phyloP scores from a whole-genome alignment of 2,329 filamentous ascomycete species.

The Cladosporium sphaerospermum region DNA sequence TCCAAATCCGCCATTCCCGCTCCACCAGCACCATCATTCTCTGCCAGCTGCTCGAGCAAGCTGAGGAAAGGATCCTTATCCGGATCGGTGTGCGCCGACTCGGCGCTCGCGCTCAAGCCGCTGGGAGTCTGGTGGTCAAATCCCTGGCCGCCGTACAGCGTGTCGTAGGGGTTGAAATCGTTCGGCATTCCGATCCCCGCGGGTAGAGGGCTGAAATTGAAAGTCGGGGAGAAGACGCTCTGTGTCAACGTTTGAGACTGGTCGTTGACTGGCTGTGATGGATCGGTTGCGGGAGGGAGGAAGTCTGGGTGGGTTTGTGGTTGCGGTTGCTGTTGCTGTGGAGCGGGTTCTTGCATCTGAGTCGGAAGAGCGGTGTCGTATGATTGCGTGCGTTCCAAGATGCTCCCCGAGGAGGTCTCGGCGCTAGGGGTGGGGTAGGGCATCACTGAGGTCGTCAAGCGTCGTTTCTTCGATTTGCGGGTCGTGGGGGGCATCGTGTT shows the following conservation, averaged over 20 bases:
- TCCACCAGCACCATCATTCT: constrained; percentile 62
- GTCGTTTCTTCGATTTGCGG: constrained; percentile 19
- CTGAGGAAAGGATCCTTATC: constrained; percentile 79
- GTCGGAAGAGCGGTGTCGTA: constrained; percentile 10
- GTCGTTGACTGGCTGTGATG: constrained; percentile 3
- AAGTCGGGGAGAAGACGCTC: constrained; percentile 38
- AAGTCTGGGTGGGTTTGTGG: constrained; percentile 8
- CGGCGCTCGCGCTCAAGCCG: constrained; percentile 35
- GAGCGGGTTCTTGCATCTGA: constrained; percentile 10
- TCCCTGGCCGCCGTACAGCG: constrained; percentile 17
- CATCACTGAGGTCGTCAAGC: constrained; percentile 19
- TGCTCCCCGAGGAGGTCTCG: constrained; percentile 2
- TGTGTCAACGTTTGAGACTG: constrained; percentile 21
- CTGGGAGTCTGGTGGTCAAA: constrained; percentile 41
- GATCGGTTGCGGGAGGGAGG: constrained; percentile 3
- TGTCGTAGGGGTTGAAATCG: constrained; percentile 16
- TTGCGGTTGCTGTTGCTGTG: constrained; percentile 8
- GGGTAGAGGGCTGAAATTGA: constrained; percentile 27
- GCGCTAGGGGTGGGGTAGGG: constrained; percentile 19
- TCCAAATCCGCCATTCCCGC: constrained; percentile 70
- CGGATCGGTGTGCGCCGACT: constrained; percentile 35
- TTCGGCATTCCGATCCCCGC: constrained; percentile 12
- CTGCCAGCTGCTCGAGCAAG: constrained; percentile 72
- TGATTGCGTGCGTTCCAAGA: constrained; percentile 12
- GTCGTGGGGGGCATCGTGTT: constrained; percentile 14